Evolutionary conservation across 495 filamentous ascomycete species (phyloP), one percentile per base, ranked within the genome.

Genomic region (Neurospora sublineolata): DNA sequence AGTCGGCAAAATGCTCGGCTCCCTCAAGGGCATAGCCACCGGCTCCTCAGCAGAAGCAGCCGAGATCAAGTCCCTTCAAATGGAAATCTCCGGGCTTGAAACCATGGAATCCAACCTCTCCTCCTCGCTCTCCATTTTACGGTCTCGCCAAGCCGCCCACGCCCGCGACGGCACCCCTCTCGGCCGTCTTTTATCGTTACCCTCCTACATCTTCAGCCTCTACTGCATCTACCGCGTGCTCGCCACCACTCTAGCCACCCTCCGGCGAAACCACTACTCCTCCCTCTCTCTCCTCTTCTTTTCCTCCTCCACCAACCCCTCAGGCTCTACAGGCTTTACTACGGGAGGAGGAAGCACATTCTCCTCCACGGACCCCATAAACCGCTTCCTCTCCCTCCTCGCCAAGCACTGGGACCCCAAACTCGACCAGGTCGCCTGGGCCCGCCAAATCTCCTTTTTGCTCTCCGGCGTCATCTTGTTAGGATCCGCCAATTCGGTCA

Each of bases 31-130:
- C 30, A 83, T 94, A 11, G 46, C 76, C 37, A 88, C 89, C 14
- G 86, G 86, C 30, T 88, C 86, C 70, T 79, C 84, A 18, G 89
- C 77, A 18, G 83, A 93, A 69, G 79, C 84, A 1, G 85, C 88
- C 69, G 92, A 93, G 79, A 83, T 90, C 20, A 85, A 86, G 72
- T 80, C 87, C 2, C 83, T 95, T 2, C 83, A 88, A 46, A 82
- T 92, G n/a, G 92, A 95, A 75, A 90, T 94, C 68, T 82, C 85
- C n/a, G 92, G 92, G 1, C 85, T 95, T 23, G 87, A 91, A 76
- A 87, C 89, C 3, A 94, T 94, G 92, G 87, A 87, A 73, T 77
- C 83, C 27, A 87, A 87, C 71, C 86, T 95, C 7, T 83, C 88
- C 16, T 81, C 86, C 27, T 89, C 90, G 37, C 80, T 93, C 1